Evolutionary conservation across 805 yeast species (phyloP).

Genomic region (Vanderwaltozyma yarrowii): DNA sequence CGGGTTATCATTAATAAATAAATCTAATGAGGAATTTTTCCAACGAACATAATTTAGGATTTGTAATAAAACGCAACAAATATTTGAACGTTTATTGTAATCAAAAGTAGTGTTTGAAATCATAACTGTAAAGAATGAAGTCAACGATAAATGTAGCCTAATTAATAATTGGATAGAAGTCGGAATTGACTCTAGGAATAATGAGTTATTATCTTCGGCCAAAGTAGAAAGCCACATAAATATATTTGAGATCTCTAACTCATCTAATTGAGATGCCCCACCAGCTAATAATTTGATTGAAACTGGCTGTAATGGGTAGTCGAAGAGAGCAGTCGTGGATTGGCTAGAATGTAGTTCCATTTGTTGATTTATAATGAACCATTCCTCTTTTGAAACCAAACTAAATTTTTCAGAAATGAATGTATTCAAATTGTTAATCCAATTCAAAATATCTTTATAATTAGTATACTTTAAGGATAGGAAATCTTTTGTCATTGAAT

Average conservation of each 20-base stretch:
- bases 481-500: conserved; percentile 14
- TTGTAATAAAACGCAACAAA: conserved; percentile 59
- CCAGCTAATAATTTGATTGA: conserved; percentile 14
- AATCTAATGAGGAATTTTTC: conserved; percentile 50
- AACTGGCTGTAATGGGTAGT: conserved; percentile 13
- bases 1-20: conserved; percentile 31
- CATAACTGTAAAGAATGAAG: conserved; percentile 52
- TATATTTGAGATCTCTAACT: conserved; percentile 53
- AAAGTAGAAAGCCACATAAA: conserved; percentile 61
- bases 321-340: conserved; percentile 45
- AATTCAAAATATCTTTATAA: conserved; percentile 42
- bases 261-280: conserved; percentile 34
- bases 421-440: conserved; percentile 54
- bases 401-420: conserved; percentile 47
- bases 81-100: conserved; percentile 47
- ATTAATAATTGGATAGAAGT: conserved; percentile 55
- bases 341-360: conserved; percentile 60
- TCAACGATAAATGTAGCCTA: conserved; percentile 56
- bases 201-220: conserved; percentile 31
- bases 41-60: conserved; percentile 55
- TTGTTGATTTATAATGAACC: conserved; percentile 67
- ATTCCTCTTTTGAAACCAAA: conserved; percentile 46
- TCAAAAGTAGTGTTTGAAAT: conserved; percentile 52
- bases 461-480: conserved; percentile 9
- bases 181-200: conserved; percentile 47